Conservation (phyloP, 2,329 filamentous ascomycete genomes). For the Tympanopsis confertula region DNA sequence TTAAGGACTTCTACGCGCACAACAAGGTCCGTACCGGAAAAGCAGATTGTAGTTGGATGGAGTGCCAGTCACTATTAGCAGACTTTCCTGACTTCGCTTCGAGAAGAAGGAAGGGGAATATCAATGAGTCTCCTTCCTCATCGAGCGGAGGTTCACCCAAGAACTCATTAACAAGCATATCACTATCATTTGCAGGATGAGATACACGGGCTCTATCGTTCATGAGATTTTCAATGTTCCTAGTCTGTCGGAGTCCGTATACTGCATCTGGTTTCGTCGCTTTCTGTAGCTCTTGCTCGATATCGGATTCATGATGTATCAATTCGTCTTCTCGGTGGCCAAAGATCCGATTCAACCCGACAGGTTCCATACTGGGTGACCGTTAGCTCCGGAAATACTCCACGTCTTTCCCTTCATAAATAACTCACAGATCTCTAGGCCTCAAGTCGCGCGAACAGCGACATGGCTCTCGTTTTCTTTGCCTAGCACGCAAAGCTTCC, state of each 20-base stretch:
- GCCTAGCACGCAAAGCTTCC: background rate
- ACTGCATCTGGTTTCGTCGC: conserved; percentile 6
- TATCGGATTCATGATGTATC: conserved; percentile 1
- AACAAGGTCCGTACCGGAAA: conserved; percentile 11
- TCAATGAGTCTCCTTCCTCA: conserved; percentile 4
- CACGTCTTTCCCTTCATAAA: no score
- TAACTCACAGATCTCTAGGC: background rate
- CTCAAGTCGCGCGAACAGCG: background rate
- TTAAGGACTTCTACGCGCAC: conserved; percentile 9
- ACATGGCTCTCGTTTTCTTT: conserved; percentile 1
- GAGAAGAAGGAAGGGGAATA: conserved; percentile 12
- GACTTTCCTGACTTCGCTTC: conserved; percentile 11
- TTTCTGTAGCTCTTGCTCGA: conserved; percentile 1
- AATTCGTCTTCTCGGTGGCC: background rate
- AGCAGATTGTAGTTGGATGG: conserved; percentile 10
- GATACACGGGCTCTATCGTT: conserved; percentile 1
- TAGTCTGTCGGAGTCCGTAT: conserved; percentile 6
- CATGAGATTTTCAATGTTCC: conserved; percentile 4
- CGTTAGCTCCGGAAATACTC: background rate
- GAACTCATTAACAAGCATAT: background rate
- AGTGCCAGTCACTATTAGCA: conserved; percentile 6
- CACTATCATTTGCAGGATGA: background rate
- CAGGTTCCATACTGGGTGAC: background rate
- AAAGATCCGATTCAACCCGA: conserved; percentile 1
- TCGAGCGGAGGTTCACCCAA: conserved; percentile 3